Evolutionary conservation across 768 basidiomycete species (phyloP), one percentile per base, ranked within the genome.

Genomic region (Mycena galericulata): DNA sequence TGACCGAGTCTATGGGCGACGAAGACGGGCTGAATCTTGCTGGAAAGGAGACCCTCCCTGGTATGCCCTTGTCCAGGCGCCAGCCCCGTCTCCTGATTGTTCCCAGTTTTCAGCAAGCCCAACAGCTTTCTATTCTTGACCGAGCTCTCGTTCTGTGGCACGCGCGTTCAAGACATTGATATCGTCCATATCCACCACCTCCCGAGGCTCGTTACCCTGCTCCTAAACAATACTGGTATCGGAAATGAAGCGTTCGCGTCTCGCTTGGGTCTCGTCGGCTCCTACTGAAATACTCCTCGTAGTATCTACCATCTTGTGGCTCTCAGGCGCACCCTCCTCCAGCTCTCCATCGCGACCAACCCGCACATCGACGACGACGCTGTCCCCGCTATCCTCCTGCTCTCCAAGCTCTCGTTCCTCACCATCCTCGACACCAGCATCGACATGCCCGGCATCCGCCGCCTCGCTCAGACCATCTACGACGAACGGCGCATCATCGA

Each of bases 271-370:
- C 56, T 40, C n/a, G 53, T 63, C 43, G 29, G 22, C 43, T 15
- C 62, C 46, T 24, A 60, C 66, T 73, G 49, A 73, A 61, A 26
- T 46, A 41, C 49, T 32, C 8, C 38, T 56, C n/a, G n/a, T 54
- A 92, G 91, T 12, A 76, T 91, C 27, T 91, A 85, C 69, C 83
- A 88, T 32, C 83, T 92, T 29, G 78, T 88, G 2, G 79, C 87
- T 22, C 83, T 91, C 60, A 88, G 86, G 73, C 81, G 79, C 55
- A 84, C 87, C 30, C 82, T 92, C 34, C 79, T 73, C 26, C 80
- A 83, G 43, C 86, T 92, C 15, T 85, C 85, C 55, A 72, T 92
- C 61, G 80, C 87, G 14, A 75, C 74, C 24, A 92, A 92, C 69
- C 83, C 81, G 17, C 75, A 75, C 51, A 86, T 92, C 73, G 78